These are phyloP conservation scores for Ottelia alismoides DNA, from an alignment of 106 monocot genomes.

Conservation along the genomic window DNA sequence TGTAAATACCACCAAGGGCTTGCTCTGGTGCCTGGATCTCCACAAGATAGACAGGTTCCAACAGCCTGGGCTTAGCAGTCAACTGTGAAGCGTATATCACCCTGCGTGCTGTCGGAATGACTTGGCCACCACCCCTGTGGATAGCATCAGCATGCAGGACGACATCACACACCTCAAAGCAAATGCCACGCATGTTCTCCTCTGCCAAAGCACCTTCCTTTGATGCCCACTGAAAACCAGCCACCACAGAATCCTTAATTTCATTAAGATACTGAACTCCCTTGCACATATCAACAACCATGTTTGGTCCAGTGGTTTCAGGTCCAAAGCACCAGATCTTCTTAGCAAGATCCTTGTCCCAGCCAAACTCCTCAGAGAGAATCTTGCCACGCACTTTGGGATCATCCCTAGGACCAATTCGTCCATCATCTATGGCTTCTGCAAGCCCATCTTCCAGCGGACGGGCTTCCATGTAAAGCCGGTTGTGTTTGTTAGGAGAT, in stretches of 20 bases:
- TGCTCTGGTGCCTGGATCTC: slow-evolving; percentile 38
- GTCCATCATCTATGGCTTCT: slow-evolving; percentile 34
- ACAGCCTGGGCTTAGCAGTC: slow-evolving; percentile 26
- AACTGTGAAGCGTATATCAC: slow-evolving; percentile 33
- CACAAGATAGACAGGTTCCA: slow-evolving; percentile 34
- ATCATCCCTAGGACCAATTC: slow-evolving; percentile 34
- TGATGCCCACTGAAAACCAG: slow-evolving; percentile 44
- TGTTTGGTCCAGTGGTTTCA: slow-evolving; percentile 39
- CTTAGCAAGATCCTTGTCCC: slow-evolving; percentile 50
- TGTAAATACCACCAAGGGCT: slow-evolving; percentile 29
- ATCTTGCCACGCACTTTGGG: slow-evolving; percentile 30
- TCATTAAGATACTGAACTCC: slow-evolving; percentile 47
- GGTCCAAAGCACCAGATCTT: slow-evolving; percentile 53
- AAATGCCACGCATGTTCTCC: slow-evolving; percentile 36
- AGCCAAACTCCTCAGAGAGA: slow-evolving; percentile 29
- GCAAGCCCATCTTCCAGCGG: slow-evolving; percentile 31
- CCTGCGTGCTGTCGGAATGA: slow-evolving; percentile 28
- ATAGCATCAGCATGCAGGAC: slow-evolving; percentile 40
- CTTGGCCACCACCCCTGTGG: slow-evolving; percentile 35
- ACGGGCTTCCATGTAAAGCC: slow-evolving; percentile 39
- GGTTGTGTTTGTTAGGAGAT: slow-evolving; percentile 40
- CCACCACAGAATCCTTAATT: slow-evolving; percentile 42
- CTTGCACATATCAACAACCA: slow-evolving; percentile 47
- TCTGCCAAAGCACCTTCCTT: slow-evolving; percentile 32
- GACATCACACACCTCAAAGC: slow-evolving; percentile 37